Percentiles rank a stretch among this genome's conserved stretches.
phyloP scores from a whole-genome alignment of 2,329 filamentous ascomycete genomes.

The Xylaria sp. region DNA sequence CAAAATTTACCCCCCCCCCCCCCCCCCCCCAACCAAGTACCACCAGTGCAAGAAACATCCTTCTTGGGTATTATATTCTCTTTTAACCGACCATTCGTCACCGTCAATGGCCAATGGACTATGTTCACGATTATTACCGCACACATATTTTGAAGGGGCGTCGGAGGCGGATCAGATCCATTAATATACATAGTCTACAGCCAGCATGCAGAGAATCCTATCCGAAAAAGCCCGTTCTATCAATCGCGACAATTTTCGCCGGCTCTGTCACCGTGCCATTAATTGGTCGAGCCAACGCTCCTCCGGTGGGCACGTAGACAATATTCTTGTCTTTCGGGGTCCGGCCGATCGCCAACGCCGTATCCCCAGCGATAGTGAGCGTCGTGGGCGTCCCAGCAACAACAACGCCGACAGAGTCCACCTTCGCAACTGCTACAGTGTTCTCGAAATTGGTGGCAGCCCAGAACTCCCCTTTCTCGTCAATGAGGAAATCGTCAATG shows the following conservation, averaged over 20 bases:
- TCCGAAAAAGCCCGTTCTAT: conserved; percentile 30
- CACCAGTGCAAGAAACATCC: too few relatives aligned
- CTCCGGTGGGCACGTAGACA: conserved; percentile 42
- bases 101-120: too few relatives aligned
- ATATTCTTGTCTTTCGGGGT: conserved; percentile 33
- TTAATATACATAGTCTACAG: background rate
- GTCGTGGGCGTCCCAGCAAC: conserved; percentile 26
- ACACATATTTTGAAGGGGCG: too few relatives aligned
- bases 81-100: too few relatives aligned
- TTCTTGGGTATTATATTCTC: too few relatives aligned
- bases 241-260: conserved; percentile 43
- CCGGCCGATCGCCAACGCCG: conserved; percentile 40
- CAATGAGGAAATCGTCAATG: conserved; percentile 32
- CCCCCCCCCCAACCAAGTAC: too few relatives aligned
- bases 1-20: too few relatives aligned
- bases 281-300: conserved; percentile 34
- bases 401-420: conserved; percentile 8
- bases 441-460: conserved; percentile 18
- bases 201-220: background rate
- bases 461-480: conserved; percentile 26
- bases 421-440: conserved; percentile 22
- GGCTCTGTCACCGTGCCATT: conserved; percentile 43
- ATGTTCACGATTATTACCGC: too few relatives aligned
- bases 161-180: too few relatives aligned
- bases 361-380: conserved; percentile 40